Evolutionary conservation across 2,329 filamentous ascomycete species (phyloP).

Genomic region (Pseudodiploospora longispora): DNA sequence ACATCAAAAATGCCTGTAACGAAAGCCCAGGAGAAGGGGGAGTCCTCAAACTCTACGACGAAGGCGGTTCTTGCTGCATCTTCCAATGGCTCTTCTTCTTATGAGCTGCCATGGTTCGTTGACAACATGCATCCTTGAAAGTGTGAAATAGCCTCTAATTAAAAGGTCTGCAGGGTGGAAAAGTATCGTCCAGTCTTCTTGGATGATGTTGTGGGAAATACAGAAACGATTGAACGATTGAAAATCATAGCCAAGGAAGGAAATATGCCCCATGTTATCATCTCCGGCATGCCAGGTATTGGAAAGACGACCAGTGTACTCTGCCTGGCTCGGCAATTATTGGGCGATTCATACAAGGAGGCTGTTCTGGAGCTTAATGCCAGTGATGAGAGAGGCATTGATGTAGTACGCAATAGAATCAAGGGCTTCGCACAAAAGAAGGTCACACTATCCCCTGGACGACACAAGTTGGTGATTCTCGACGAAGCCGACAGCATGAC

Average conservation of each 20-base stretch:
- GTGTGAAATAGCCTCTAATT: constrained; percentile 11
- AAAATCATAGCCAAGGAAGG: constrained; percentile 98
- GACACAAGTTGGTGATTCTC: constrained; percentile 94
- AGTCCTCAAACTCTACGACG: constrained; percentile 52
- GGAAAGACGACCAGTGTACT: constrained; percentile 96
- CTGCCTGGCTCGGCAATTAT: constrained; percentile 82
- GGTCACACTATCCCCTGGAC: constrained; percentile 81
- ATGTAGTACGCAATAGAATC: constrained; percentile 94
- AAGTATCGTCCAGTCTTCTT: constrained; percentile 94
- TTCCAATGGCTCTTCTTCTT: constrained; percentile 45
- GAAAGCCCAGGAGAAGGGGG: constrained; percentile 45
- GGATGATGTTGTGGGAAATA: constrained; percentile 96
- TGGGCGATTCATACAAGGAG: constrained; percentile 94
- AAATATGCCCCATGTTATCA: constrained; percentile 99
- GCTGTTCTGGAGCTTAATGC: constrained; percentile 94
- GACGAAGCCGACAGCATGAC: constrained; percentile 99
- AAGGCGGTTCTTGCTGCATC: constrained; percentile 47
- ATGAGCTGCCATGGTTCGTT: constrained; percentile 71
- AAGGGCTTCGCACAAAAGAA: constrained; percentile 99
- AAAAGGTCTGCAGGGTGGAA: constrained; percentile 65
- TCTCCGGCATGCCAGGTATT: constrained; percentile 98
- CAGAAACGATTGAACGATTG: constrained; percentile 90
- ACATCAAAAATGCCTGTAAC: constrained; percentile 35
- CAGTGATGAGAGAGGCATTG: constrained; percentile 91
- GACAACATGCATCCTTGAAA: constrained; percentile 1